Evolutionary conservation across 331 rosid species (phyloP).

Genomic region (Quercus tomentella): DNA sequence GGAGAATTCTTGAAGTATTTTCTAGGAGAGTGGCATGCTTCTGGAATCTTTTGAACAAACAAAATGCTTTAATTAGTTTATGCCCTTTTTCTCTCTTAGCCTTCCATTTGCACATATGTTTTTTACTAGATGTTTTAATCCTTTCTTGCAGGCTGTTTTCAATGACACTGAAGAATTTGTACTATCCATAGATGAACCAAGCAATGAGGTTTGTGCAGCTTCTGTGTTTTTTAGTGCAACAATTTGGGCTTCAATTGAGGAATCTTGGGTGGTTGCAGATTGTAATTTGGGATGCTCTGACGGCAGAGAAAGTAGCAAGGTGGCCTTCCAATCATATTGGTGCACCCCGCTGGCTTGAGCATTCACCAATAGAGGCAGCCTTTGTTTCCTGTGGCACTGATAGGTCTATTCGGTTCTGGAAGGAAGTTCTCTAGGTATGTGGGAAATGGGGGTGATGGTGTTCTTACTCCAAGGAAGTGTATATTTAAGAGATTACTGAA

Average conservation of each 20-base stretch:
- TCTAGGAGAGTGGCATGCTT: neutral
- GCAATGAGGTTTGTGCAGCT: slow-evolving; percentile 68
- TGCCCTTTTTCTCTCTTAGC: neutral
- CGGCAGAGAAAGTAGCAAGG: slow-evolving; percentile 71
- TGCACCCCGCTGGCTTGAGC: slow-evolving; percentile 93
- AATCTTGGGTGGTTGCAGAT: slow-evolving; percentile 51
- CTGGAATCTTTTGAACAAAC: neutral
- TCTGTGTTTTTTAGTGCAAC: slow-evolving; percentile 1
- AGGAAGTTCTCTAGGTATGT: slow-evolving; percentile 38
- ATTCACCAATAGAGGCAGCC: slow-evolving; percentile 69
- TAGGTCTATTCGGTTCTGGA: slow-evolving; percentile 87
- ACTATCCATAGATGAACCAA: slow-evolving; percentile 71
- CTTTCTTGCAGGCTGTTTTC: slow-evolving; percentile 68
- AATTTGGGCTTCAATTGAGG: slow-evolving; percentile 18
- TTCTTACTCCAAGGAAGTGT: neutral
- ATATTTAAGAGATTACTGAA: neutral
- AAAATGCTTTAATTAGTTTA: neutral
- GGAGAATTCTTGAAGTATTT: neutral
- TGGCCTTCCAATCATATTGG: slow-evolving; percentile 91
- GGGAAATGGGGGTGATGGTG: neutral
- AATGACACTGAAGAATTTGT: slow-evolving; percentile 79
- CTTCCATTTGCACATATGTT: neutral
- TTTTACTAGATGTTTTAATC: neutral
- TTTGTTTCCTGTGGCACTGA: slow-evolving; percentile 87
- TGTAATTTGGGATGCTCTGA: slow-evolving; percentile 80